Percentiles rank a stretch among this genome's conserved stretches.
phyloP scores from a whole-genome alignment of 2,329 filamentous ascomycete genomes.

The Colletotrichum limetticola region DNA sequence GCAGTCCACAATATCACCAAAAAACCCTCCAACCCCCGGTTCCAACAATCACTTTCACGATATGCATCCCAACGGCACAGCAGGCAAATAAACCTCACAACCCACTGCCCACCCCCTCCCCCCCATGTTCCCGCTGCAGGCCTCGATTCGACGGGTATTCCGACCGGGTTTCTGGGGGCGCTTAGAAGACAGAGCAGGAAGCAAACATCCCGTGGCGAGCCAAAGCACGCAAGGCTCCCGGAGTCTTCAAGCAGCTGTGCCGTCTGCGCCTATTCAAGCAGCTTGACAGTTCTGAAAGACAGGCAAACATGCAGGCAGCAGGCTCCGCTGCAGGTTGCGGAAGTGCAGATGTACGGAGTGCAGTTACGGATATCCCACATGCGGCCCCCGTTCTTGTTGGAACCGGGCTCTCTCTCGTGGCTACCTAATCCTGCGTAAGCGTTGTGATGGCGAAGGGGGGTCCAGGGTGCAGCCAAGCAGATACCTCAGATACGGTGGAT shows the following conservation, averaged over 20 bases:
- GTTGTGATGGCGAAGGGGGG: background rate
- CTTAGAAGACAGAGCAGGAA: background rate
- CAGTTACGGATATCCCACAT: no score
- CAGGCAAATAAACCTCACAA: background rate
- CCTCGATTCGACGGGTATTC: constrained; percentile 6
- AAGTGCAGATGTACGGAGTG: no score
- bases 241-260: background rate
- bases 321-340: no score
- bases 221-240: background rate
- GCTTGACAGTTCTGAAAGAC: background rate
- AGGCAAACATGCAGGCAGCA: background rate
- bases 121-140: background rate
- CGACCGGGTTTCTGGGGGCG: background rate
- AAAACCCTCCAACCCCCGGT: background rate
- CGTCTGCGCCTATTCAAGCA: no score
- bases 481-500: background rate
- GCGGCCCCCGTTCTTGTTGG: background rate
- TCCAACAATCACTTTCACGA: background rate
- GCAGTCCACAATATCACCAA: background rate
- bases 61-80: background rate
- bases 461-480: background rate
- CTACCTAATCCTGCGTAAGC: background rate
- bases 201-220: background rate
- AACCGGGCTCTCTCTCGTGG: background rate
- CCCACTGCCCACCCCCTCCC: no score